These are phyloP conservation scores for Amborella trichopoda DNA, from an alignment of 164 flowering plant species.

Conservation along the genomic window DNA sequence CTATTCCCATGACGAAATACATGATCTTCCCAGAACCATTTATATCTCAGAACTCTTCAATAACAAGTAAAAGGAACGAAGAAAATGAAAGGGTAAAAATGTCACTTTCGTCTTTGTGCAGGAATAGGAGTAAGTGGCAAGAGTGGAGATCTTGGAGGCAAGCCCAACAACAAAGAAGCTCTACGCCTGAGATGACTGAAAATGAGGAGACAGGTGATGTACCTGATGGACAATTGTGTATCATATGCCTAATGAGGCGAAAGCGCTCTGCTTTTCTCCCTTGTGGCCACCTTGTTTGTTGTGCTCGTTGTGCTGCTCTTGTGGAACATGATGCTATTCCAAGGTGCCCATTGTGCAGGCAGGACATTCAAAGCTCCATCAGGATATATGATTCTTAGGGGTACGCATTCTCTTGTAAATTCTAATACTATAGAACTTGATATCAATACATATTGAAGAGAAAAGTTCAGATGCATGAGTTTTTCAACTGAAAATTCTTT, in stretches of 20 bases:
- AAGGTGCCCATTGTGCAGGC: constrained; percentile 83
- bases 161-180: constrained; percentile 3
- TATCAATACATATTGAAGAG: too few relatives aligned
- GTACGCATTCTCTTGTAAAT: too few relatives aligned
- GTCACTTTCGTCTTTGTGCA: too few relatives aligned
- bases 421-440: too few relatives aligned
- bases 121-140: constrained; percentile 78
- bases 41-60: too few relatives aligned
- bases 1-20: too few relatives aligned
- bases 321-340: constrained; percentile 56
- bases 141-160: constrained; percentile 45
- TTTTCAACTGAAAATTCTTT: too few relatives aligned
- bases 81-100: too few relatives aligned
- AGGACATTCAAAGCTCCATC: constrained; percentile 43
- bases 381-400: constrained; percentile 56
- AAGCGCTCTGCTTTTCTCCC: constrained; percentile 70
- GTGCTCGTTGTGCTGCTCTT: constrained; percentile 54
- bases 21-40: too few relatives aligned
- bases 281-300: constrained; percentile 90
- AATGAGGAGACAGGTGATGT: constrained; percentile 44
- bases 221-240: constrained; percentile 72
- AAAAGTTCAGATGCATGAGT: too few relatives aligned
- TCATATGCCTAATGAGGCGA: constrained; percentile 63
- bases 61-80: too few relatives aligned
- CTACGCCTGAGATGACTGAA: constrained; percentile 5